These are phyloP conservation scores for Aspergillus puulaauensis DNA, from an alignment of 2,329 filamentous ascomycete genomes.

Conservation along the genomic window DNA sequence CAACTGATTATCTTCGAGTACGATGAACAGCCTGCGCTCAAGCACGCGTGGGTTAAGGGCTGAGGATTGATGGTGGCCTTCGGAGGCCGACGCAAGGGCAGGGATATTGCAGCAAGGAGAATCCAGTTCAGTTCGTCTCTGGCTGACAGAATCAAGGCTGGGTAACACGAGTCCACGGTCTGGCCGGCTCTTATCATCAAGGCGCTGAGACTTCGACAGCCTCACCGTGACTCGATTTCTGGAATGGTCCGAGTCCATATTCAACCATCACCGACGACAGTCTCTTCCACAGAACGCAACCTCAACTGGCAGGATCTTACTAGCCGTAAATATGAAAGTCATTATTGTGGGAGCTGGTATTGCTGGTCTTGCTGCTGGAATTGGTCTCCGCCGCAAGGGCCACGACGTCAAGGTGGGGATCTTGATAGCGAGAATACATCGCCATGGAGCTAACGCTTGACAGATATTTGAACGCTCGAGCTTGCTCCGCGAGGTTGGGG, in stretches of 20 bases:
- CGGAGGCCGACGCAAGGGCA: background rate
- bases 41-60: no score
- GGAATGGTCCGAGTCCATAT: background rate
- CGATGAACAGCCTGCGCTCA: no score
- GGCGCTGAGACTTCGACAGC: background rate
- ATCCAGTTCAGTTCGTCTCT: background rate
- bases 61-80: background rate
- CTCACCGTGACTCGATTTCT: background rate
- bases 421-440: background rate
- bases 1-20: no score
- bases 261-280: background rate
- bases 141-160: background rate
- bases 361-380: constrained; percentile 1
- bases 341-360: constrained; percentile 8
- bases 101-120: background rate
- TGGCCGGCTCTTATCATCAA: background rate
- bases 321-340: background rate
- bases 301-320: background rate
- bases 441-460: background rate
- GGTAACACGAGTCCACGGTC: background rate
- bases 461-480: constrained; percentile 11
- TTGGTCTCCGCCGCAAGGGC: constrained; percentile 5
- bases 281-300: background rate
- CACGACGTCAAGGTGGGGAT: constrained; percentile 1
- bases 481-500: constrained; percentile 25